Evolutionary conservation across 2,329 filamentous ascomycete species (phyloP), one percentile per base, ranked within the genome.

Genomic region (Lecanosticta acicola): DNA sequence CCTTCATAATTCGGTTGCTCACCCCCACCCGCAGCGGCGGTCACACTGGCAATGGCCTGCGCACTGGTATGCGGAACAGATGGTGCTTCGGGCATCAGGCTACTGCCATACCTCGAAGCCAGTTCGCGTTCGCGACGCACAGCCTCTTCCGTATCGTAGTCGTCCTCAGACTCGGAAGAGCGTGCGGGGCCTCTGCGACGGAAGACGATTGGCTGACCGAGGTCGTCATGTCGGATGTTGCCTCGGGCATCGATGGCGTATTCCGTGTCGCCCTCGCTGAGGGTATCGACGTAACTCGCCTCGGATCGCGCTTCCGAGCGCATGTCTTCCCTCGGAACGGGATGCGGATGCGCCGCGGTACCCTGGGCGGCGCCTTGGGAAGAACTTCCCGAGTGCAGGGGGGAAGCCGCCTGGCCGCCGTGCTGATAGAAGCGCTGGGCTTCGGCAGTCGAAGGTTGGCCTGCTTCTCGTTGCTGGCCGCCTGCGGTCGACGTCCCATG

Each of bases 221-320:
- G 73, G 26, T 72, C 70, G 65, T 85, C 83, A 43, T 73, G 75
- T 45, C 79, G 71, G 56, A 81, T 80, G 55, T 79, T 75, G 50
- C 80, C 81, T 45, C 77, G 69, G 24, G 73, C 71, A 61, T 84
- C 80, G 55, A 80, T 76, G 50, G 78, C 75, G 66, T 85, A 89
- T 66, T 89, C 84, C 65, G 85, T 84, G 68, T 83, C 80, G 64
- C 76, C 80, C 64, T 85, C 83, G 46, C 79, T 84, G 49, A 69
- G 68, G 46, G 65, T 65, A 46, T 64, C 68, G 17, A 66, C 70
- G 48, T 73, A 73, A 43, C 54, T 56, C 16, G 45, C 44, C 33
- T 60, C 53, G 9, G 58, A 59, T 11, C 49, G 55, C 3, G 46
- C 51, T 32, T 59, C 54, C 2, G 56, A 58, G 10, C 48, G 55